A percentile compares a stretch with the other conserved stretches of the same genome.
These are phyloP conservation scores for Lachnellula willkommii DNA, from an alignment of 2,329 filamentous ascomycete species.

Conservation along the genomic window DNA sequence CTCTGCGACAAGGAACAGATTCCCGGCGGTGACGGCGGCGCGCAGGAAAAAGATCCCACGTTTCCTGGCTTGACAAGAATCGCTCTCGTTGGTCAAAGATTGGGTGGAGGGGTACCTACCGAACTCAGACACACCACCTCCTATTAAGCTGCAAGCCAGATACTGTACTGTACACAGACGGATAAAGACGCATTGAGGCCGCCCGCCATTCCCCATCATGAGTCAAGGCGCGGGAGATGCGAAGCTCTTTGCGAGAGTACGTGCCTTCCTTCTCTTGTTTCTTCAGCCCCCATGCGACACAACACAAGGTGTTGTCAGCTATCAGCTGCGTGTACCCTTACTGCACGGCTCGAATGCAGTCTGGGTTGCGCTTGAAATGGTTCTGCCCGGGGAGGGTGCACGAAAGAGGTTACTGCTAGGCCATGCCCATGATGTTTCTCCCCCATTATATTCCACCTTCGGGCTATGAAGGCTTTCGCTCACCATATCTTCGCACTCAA, in stretches of 20 bases:
- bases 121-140: slow-evolving; percentile 7
- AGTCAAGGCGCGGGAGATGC: slow-evolving; percentile 75
- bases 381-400: neutral
- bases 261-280: slow-evolving; percentile 35
- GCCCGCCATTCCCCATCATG: slow-evolving; percentile 20
- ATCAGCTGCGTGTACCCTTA: neutral
- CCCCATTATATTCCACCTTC: slow-evolving; percentile 27
- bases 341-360: neutral
- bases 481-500: slow-evolving; percentile 36
- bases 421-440: slow-evolving; percentile 27
- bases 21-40: slow-evolving; percentile 23
- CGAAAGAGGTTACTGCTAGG: neutral
- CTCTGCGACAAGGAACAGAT: slow-evolving; percentile 13
- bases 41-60: slow-evolving; percentile 24
- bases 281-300: slow-evolving; percentile 5
- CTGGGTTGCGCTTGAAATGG: neutral
- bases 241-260: slow-evolving; percentile 97
- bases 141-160: neutral
- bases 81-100: slow-evolving; percentile 26
- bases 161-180: too few species aligned
- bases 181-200: slow-evolving; percentile 13
- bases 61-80: slow-evolving; percentile 16
- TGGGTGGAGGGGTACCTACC: slow-evolving; percentile 24
- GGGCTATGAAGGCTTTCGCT: slow-evolving; percentile 23
- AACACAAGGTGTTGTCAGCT: neutral